These are phyloP conservation scores for Elongisporangium anandrum DNA, from an alignment of 352 stramenopile genomes.

Conservation along the genomic window DNA sequence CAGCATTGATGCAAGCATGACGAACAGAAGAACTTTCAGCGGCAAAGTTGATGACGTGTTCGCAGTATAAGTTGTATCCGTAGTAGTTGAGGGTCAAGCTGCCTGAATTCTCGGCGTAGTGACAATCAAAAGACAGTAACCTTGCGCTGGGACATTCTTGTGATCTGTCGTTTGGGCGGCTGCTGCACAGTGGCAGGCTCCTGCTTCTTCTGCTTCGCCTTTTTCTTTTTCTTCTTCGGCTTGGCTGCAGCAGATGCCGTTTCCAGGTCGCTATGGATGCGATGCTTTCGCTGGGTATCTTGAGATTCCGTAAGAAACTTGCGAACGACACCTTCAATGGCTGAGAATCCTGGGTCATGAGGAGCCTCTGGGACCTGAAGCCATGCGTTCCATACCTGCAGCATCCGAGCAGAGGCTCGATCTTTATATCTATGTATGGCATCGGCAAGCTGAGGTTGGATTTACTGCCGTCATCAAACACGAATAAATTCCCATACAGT, in stretches of 20 bases:
- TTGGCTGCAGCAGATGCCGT: no score
- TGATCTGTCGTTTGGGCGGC: no score
- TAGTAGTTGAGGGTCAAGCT: no score
- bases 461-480: no score
- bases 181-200: not conserved
- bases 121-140: no score
- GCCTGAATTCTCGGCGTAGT: no score
- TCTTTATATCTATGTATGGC: conserved; percentile 49
- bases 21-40: no score
- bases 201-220: not conserved
- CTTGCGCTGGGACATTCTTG: no score
- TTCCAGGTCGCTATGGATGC: no score
- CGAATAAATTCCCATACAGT: conserved; percentile 1
- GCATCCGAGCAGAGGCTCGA: conserved; percentile 52
- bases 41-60: no score
- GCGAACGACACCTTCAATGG: conserved; percentile 45
- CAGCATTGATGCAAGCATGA: no score
- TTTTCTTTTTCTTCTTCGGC: conserved; percentile 4
- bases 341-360: conserved; percentile 39
- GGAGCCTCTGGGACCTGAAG: conserved; percentile 39
- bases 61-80: no score
- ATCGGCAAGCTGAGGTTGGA: not conserved
- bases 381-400: conserved; percentile 68
- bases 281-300: not conserved
- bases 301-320: conserved; percentile 31